phyloP scores from a whole-genome alignment of 2,329 filamentous ascomycete genomes.

The Tolypocladium pustulatum region DNA sequence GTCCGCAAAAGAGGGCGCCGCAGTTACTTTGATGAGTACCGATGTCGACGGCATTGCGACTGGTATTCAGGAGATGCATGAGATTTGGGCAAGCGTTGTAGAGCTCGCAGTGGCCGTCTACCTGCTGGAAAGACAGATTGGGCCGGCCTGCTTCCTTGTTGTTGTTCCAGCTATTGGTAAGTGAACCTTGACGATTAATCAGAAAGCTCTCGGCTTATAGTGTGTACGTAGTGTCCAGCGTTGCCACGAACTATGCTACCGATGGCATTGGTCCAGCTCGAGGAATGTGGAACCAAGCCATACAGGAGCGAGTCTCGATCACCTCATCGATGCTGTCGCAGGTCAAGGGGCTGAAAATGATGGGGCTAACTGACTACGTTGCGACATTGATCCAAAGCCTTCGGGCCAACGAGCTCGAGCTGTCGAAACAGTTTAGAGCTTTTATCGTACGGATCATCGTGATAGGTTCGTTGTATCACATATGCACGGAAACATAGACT shows the following conservation, averaged over 20 bases:
- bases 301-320: background rate
- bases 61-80: background rate
- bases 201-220: background rate
- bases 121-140: background rate
- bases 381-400: background rate
- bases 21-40: background rate
- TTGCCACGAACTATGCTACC: background rate
- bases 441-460: background rate
- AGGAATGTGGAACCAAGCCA: background rate
- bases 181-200: background rate
- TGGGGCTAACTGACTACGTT: background rate
- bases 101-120: background rate
- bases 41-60: background rate
- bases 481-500: background rate
- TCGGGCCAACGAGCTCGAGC: background rate
- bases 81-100: background rate
- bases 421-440: background rate
- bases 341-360: background rate
- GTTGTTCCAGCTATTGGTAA: background rate
- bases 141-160: background rate
- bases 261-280: background rate
- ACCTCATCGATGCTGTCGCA: background rate
- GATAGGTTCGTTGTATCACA: background rate
- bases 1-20: background rate
- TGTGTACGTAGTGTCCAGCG: background rate